Evolutionary conservation across 306 rosid species (phyloP).

Genomic region (Trifolium fragiferum): DNA sequence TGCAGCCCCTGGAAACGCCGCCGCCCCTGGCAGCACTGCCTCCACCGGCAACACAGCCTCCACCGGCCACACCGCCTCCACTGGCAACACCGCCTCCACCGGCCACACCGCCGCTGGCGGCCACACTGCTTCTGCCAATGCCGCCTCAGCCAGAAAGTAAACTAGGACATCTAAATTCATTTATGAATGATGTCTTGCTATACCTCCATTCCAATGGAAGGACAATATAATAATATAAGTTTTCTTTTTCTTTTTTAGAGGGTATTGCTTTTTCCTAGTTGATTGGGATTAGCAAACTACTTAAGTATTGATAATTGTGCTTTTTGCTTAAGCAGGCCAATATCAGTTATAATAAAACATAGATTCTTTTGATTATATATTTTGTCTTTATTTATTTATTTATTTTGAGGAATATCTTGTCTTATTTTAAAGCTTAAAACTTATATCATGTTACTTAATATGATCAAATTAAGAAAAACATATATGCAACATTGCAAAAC

Average conservation of each 20-base stretch:
- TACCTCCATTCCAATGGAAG: constrained; percentile 36
- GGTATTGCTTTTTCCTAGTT: constrained; percentile 41
- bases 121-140: not conserved
- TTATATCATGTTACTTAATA: no score
- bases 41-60: no score
- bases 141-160: not conserved
- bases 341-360: constrained; percentile 39
- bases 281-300: constrained; percentile 44
- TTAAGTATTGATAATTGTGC: not conserved
- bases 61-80: not conserved
- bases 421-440: not conserved
- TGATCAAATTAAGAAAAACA: no score
- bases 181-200: constrained; percentile 20
- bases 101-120: not conserved
- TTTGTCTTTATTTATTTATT: not conserved
- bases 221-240: constrained; percentile 17
- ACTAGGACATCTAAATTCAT: not conserved
- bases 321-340: constrained; percentile 27
- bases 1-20: no score
- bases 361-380: not conserved
- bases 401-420: no score
- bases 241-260: constrained; percentile 18
- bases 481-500: no score
- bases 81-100: not conserved
- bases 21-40: no score